Base-by-base conservation (phyloP, 2,329 filamentous ascomycete genomes). In the Colletotrichum theobromicola region DNA sequence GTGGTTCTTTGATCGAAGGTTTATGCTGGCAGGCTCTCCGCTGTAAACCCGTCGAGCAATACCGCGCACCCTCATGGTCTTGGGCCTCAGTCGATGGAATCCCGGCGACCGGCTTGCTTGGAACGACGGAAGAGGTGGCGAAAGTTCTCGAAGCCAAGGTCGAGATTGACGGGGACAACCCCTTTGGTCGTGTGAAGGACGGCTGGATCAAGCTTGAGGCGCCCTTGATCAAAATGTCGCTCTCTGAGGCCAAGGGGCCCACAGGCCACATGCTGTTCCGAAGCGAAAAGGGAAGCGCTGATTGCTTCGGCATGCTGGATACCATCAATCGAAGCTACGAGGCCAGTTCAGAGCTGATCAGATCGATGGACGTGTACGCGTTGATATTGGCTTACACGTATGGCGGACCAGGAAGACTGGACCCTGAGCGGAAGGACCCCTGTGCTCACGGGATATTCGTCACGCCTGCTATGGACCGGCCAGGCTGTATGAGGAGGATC, bases 11-110 rank as follows among this genome's bases (percentile, higher is more conserved):
- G 12, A 63, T 74, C 26, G 30, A 64, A 7, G 21, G 55, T 9
- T 10, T 76, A 18, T 74, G 53, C 34, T 76, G 74, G 74, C 62
- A 74, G 7, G 24, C 50, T 24, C 53, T 71, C 26, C 6, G 6
- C 12, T 70, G 71, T 26, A 66, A 61, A n/a, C 28, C 60, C 5
- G 13, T 18, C 7, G 61, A 35, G 12, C 46, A 53, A 1, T 75
- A 74, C n/a, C 74, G 74, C 9, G 74, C 70, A 12, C 70, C 74
- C 9, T 74, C 65, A 16, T 74, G 74, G 70, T 70, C 70, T 7
- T 75, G 74, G 73, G 70, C 64, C 8, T 55, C 73, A 4, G 65
- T 75, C 21, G 70, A 75, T 18, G 70, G 70, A 4, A 50, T 46
- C 15, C 62, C 72, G 9, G 61, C 37, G 7, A 61, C 28, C 2